These are phyloP conservation scores for Hericium rajendrae DNA, from an alignment of 768 basidiomycete genomes.

Conservation along the genomic window DNA sequence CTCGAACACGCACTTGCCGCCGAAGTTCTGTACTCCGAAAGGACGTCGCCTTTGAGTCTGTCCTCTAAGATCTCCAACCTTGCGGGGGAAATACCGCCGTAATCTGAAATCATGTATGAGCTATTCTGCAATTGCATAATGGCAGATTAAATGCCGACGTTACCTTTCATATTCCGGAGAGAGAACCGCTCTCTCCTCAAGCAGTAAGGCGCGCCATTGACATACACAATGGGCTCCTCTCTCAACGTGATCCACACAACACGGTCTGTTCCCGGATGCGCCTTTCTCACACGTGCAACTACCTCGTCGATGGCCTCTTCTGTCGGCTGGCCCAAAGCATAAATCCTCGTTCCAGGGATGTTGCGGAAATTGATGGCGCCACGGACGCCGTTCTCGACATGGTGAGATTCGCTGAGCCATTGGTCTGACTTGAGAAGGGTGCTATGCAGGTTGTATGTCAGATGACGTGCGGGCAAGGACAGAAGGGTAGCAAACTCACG, in stretches of 20 bases:
- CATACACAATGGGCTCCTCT: constrained; percentile 85
- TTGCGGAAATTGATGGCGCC: constrained; percentile 96
- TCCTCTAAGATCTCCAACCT: constrained; percentile 88
- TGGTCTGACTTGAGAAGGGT: constrained; percentile 89
- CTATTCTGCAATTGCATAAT: background rate
- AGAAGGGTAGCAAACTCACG: constrained; percentile 34
- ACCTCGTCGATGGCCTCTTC: constrained; percentile 80
- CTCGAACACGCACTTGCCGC: constrained; percentile 52
- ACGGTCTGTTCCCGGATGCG: constrained; percentile 48
- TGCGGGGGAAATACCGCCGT: constrained; percentile 87
- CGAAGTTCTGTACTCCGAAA: constrained; percentile 77
- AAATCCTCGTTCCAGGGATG: constrained; percentile 71
- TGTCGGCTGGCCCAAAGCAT: constrained; percentile 90
- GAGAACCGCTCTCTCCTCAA: constrained; percentile 77
- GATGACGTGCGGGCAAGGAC: constrained; percentile 1
- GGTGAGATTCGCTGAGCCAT: constrained; percentile 70
- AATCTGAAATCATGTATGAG: constrained; percentile 42
- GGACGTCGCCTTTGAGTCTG: constrained; percentile 78
- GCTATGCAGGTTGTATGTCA: constrained; percentile 25
- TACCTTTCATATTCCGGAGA: constrained; percentile 90
- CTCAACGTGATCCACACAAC: constrained; percentile 91
- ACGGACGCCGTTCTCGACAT: constrained; percentile 59
- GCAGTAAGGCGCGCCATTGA: constrained; percentile 91
- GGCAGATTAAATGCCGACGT: background rate
- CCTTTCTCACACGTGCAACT: constrained; percentile 48